Conservation (phyloP, 257 asterid species). For the Nemophila menziesii region DNA sequence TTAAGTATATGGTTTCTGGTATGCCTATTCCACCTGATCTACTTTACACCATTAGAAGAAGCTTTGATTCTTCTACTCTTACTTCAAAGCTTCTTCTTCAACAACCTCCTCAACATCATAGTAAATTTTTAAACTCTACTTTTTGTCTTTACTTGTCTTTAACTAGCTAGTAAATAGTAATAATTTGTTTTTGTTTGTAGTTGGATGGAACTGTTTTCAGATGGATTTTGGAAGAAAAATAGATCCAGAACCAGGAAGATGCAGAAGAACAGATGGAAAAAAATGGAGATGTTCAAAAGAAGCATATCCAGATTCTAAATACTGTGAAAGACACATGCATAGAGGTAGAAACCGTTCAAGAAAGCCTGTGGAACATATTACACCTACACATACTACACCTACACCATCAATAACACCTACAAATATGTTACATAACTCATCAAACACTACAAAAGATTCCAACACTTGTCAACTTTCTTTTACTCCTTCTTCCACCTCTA, state of each 20-base stretch:
- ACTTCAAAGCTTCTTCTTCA: slow-evolving; percentile 51
- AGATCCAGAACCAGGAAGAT: slow-evolving; percentile 96
- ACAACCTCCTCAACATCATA: slow-evolving; percentile 48
- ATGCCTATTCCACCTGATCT: slow-evolving; percentile 88
- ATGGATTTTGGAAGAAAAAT: slow-evolving; percentile 79
- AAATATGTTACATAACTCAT: slow-evolving; percentile 21
- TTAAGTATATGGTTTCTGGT: slow-evolving; percentile 78
- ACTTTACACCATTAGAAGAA: slow-evolving; percentile 57
- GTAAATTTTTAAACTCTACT: slow-evolving; percentile 9
- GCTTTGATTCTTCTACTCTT: slow-evolving; percentile 52
- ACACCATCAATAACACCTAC: slow-evolving; percentile 13
- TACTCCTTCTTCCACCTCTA: slow-evolving; percentile 12
- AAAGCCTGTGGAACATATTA: slow-evolving; percentile 92
- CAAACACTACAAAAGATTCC: slow-evolving; percentile 18
- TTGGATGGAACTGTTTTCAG: slow-evolving; percentile 72
- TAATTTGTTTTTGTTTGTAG: slow-evolving; percentile 21
- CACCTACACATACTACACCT: slow-evolving; percentile 17
- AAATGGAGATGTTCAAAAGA: slow-evolving; percentile 96
- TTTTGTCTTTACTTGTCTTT: neutral
- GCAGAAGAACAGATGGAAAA: slow-evolving; percentile 94
- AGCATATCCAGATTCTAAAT: slow-evolving; percentile 89
- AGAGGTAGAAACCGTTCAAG: slow-evolving; percentile 99
- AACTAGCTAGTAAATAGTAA: slow-evolving; percentile 1
- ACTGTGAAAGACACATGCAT: slow-evolving; percentile 99
- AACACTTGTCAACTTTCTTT: slow-evolving; percentile 2